These are phyloP conservation scores for Telfairia occidentalis DNA, from an alignment of 331 rosid genomes.

Conservation along the genomic window DNA sequence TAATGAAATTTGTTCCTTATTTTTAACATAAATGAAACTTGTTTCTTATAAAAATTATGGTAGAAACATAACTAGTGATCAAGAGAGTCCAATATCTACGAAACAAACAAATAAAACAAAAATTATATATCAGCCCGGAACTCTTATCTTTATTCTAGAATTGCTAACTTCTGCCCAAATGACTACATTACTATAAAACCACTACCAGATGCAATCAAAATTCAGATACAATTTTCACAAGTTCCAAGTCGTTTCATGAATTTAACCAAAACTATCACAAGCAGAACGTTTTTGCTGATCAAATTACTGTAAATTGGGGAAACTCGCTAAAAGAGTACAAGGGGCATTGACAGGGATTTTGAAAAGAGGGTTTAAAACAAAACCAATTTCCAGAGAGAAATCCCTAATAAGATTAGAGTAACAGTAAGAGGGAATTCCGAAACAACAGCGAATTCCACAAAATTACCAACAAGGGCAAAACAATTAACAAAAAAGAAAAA, in stretches of 20 bases:
- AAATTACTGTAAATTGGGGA: not conserved
- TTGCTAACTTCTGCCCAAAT: not conserved
- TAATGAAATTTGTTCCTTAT: not conserved
- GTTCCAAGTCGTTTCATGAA: not conserved
- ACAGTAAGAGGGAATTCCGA: not conserved
- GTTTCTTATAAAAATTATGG: not conserved
- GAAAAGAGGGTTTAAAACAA: constrained; percentile 1
- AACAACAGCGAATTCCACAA: not conserved
- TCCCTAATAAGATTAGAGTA: not conserved
- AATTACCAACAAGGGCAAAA: not conserved
- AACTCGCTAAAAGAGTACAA: not conserved
- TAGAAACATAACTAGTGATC: not conserved
- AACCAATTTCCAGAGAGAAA: not conserved
- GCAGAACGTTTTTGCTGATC: not conserved
- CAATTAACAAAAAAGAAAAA: not conserved
- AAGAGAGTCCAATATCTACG: not conserved
- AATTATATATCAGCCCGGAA: not conserved
- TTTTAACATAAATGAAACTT: not conserved
- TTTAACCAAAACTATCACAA: not conserved
- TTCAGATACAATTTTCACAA: not conserved
- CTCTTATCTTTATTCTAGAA: not conserved
- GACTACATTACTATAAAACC: not conserved
- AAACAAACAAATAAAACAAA: not conserved
- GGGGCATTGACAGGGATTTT: not conserved
- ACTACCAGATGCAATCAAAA: not conserved